Percentiles rank a stretch among this genome's conserved stretches.
phyloP scores from a whole-genome alignment of 306 rosid species.

The Cicer bijugum region DNA sequence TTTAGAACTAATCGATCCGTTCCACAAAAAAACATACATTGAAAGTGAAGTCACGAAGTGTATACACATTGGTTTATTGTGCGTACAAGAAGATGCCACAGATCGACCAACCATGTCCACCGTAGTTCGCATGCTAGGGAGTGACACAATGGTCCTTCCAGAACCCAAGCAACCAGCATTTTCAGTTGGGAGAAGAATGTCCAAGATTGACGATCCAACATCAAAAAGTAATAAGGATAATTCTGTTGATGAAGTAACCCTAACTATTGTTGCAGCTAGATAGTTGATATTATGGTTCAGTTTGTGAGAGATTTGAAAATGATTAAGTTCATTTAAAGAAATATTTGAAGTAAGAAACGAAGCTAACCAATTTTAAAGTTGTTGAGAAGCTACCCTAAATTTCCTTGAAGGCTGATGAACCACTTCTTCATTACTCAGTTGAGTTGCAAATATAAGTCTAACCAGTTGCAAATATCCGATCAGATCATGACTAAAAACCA shows the following conservation, averaged over 20 bases:
- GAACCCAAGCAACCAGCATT: slow-evolving; percentile 49
- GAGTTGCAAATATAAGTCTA: background rate
- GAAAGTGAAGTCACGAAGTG: slow-evolving; percentile 42
- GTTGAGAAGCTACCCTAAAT: background rate
- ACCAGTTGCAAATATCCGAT: background rate
- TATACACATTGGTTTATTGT: slow-evolving; percentile 55
- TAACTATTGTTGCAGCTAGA: background rate
- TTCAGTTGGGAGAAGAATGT: slow-evolving; percentile 35
- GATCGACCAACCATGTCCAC: slow-evolving; percentile 54
- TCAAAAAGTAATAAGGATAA: slow-evolving; percentile 30
- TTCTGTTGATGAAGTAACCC: slow-evolving; percentile 30
- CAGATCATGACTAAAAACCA: background rate
- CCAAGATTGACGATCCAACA: background rate
- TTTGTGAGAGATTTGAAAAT: background rate
- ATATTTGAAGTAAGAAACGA: background rate
- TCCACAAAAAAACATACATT: slow-evolving; percentile 8
- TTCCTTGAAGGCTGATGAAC: background rate
- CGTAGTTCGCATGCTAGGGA: slow-evolving; percentile 46
- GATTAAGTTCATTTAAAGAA: background rate
- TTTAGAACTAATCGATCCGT: slow-evolving; percentile 51
- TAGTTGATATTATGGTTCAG: background rate
- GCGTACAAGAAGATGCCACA: slow-evolving; percentile 55
- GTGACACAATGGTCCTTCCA: slow-evolving; percentile 45
- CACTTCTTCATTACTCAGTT: background rate
- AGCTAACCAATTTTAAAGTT: background rate